These are phyloP conservation scores for Microcera coccophila DNA, from an alignment of 2,329 filamentous ascomycete genomes.

Conservation along the genomic window DNA sequence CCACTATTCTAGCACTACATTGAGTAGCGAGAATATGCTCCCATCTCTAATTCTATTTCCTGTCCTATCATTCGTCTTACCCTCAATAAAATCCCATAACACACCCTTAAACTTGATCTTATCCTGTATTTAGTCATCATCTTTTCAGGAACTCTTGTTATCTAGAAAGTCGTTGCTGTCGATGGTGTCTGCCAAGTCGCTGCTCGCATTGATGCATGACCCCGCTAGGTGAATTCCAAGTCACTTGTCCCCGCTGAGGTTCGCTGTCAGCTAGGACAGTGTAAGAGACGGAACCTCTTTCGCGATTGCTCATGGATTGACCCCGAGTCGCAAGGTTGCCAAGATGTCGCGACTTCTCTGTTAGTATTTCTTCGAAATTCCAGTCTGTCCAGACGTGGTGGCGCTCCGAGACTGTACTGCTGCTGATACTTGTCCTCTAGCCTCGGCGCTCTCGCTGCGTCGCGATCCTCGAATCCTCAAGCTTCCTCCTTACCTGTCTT, in stretches of 20 bases:
- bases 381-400: conserved; percentile 1
- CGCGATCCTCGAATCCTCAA: conserved; percentile 78
- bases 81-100: no score
- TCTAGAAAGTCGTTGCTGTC: no score
- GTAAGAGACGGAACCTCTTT: not conserved
- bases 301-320: conserved; percentile 15
- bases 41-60: no score
- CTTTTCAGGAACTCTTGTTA: no score
- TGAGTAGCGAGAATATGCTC: no score
- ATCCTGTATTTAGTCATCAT: no score
- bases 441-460: conserved; percentile 65
- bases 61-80: no score
- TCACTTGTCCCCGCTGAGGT: not conserved
- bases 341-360: conserved; percentile 53
- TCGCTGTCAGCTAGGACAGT: not conserved
- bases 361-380: conserved; percentile 32
- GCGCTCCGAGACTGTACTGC: no score
- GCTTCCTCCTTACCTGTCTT: conserved; percentile 81
- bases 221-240: conserved; percentile 1
- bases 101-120: no score
- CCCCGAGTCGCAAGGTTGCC: conserved; percentile 4
- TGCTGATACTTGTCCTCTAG: conserved; percentile 30
- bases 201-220: conserved; percentile 1
- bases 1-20: no score
- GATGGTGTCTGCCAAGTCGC: no score